These are phyloP conservation scores for Thecaphora frezii DNA, from an alignment of 1,284 basidiomycete species.

Conservation along the genomic window DNA sequence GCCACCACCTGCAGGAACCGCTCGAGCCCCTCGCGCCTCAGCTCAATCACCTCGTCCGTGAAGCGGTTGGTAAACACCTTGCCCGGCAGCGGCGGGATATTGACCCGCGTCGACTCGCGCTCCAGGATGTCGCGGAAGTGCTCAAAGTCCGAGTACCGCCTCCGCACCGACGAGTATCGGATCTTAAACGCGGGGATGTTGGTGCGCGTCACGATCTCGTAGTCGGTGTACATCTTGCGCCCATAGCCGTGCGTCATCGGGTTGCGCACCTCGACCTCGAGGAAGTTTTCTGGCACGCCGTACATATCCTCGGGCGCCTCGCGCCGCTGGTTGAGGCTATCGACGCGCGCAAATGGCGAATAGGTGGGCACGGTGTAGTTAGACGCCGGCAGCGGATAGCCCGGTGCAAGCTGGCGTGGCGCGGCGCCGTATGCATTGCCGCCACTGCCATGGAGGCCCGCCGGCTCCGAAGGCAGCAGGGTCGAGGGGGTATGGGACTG, in stretches of 20 bases:
- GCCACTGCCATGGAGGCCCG: constrained; percentile 10
- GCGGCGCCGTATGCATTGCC: constrained; percentile 6
- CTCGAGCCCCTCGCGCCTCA: constrained; percentile 86
- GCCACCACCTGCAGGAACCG: constrained; percentile 94
- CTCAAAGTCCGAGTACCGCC: constrained; percentile 97
- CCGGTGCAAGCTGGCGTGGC: constrained; percentile 30
- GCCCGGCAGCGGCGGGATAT: constrained; percentile 92
- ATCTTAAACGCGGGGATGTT: constrained; percentile 99
- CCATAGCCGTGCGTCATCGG: constrained; percentile 81
- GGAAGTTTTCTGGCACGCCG: constrained; percentile 80
- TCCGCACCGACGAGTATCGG: constrained; percentile 86
- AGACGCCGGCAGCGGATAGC: constrained; percentile 38
- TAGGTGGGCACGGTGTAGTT: constrained; percentile 45
- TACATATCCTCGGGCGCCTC: constrained; percentile 87
- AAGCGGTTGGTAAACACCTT: constrained; percentile 75
- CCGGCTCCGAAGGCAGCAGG: constrained; percentile 24
- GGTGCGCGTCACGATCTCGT: constrained; percentile 96
- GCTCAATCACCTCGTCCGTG: constrained; percentile 95
- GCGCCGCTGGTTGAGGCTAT: constrained; percentile 35
- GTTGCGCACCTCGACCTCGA: constrained; percentile 96
- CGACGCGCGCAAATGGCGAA: constrained; percentile 56
- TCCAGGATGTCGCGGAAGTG: constrained; percentile 98
- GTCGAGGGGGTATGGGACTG: constrained; percentile 38
- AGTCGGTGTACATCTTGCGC: constrained; percentile 98
- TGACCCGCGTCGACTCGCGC: constrained; percentile 92